Conservation (phyloP, 176 grass and related monocot genomes). For the Oryza punctata region DNA sequence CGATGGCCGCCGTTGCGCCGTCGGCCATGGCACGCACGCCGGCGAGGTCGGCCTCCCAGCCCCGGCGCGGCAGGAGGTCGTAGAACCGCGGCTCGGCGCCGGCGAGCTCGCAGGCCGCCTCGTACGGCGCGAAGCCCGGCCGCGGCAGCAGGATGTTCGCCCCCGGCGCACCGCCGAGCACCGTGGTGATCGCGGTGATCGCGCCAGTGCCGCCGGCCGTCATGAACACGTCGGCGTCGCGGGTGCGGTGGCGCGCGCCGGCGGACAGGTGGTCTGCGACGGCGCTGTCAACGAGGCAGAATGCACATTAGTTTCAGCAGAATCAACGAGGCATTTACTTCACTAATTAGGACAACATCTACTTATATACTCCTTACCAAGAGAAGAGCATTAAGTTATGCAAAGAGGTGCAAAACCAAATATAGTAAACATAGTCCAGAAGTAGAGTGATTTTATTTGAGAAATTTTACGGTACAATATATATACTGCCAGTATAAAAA, state of each 20-base stretch:
- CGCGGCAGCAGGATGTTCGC: slow-evolving; percentile 72
- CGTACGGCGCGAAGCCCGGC: slow-evolving; percentile 76
- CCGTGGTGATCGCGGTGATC: slow-evolving; percentile 58
- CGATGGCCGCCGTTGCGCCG: slow-evolving; percentile 55
- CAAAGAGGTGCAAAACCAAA: too few relatives aligned
- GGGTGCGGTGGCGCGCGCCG: slow-evolving; percentile 42
- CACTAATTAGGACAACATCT: too few relatives aligned
- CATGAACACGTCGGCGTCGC: slow-evolving; percentile 65
- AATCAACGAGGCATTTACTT: not conserved
- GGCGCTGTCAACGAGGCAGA: too few relatives aligned
- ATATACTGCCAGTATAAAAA: too few relatives aligned
- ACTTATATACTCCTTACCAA: not conserved
- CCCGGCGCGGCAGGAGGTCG: slow-evolving; percentile 53
- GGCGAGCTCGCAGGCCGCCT: slow-evolving; percentile 63
- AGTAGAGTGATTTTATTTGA: too few relatives aligned
- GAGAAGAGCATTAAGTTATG: too few relatives aligned
- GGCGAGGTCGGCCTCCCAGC: slow-evolving; percentile 72
- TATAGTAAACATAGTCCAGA: too few relatives aligned
- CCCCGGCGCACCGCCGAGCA: slow-evolving; percentile 59
- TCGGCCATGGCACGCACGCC: slow-evolving; percentile 45
- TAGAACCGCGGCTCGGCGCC: slow-evolving; percentile 80
- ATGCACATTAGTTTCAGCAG: too few relatives aligned
- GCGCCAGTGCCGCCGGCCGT: slow-evolving; percentile 70
- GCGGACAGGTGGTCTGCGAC: slow-evolving; percentile 63
- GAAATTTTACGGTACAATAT: too few relatives aligned